Evolutionary conservation across 306 rosid genomes (phyloP), one percentile per base, ranked within the genome.

Genomic region (Ochetophila trinervis): DNA sequence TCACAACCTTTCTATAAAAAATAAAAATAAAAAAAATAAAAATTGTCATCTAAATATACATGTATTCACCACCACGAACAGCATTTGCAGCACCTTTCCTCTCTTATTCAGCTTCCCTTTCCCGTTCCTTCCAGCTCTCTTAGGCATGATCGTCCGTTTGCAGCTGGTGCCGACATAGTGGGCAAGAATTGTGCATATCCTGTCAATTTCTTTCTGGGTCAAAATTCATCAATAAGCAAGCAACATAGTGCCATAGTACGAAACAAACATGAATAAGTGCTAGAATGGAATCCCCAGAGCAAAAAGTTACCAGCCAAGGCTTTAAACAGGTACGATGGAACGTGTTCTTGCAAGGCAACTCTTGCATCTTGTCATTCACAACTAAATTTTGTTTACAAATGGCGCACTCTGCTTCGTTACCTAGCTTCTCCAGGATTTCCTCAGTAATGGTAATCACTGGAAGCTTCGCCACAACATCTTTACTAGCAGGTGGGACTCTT

Each of bases 81-180:
- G 99, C 99, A 69, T 93, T 93, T 66, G 84, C 97, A 19, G 95
- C 99, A 30, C 99, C 95, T 78, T 84, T 90, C 76, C 97, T 81
- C 77, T 86, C 99, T 78, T 87, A 96, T 68, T 86, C 99, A 0
- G 97, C 99, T 78, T 93, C 99, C 81, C 69, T 93, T 78, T 93
- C 96, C 47, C 94, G 84, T 75, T 90, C 97, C 84, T 90, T 93
- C 99, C 97, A 83, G 87, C 90, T 93, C 81, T 93, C 99, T n/a
- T 93, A 93, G 7, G 70, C 78, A 69, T 87, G 88, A 77, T 90
- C 99, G 50, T 93, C 97, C 1, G 99, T 93, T 68, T 71, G 87
- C 82, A 93, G 78, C 79, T 93, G 97, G 53, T 86, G 80, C 49
- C 97, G 88, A 76, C 97, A 87, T 60, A 86, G 85, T 1, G 96